A percentile compares a stretch with the other conserved stretches of the same genome.
Conservation (phyloP, 148 eudicot species). For the Rhododendron williamsianum region DNA sequence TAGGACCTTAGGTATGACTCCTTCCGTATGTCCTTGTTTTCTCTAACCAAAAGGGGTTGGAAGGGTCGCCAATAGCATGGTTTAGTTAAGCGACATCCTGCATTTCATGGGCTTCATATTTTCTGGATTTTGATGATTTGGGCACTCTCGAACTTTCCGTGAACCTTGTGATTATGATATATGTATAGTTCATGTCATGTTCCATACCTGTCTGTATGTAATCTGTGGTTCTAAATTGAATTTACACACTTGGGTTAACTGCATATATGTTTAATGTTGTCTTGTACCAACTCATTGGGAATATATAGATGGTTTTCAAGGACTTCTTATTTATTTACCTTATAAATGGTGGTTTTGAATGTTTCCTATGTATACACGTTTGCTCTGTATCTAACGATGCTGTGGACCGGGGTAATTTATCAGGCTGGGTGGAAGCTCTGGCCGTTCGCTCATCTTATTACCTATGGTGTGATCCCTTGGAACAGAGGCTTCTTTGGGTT, state of each 20-base stretch:
- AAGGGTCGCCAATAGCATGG: neutral
- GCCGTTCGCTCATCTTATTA: constrained; percentile 93
- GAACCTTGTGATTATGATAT: neutral
- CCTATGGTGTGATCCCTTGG: constrained; percentile 84
- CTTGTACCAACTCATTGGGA: neutral
- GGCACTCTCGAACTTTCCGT: neutral
- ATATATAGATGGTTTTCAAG: neutral
- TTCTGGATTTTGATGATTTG: neutral
- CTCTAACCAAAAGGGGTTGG: neutral
- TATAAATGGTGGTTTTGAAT: neutral
- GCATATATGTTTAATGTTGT: neutral
- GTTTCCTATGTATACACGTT: neutral
- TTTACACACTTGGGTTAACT: neutral
- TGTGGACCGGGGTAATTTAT: constrained; percentile 10
- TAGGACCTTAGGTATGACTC: neutral
- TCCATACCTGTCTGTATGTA: neutral
- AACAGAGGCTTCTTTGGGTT: constrained; percentile 97
- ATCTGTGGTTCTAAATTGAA: neutral
- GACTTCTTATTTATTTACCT: no score
- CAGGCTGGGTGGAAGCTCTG: constrained; percentile 93
- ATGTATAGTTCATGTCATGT: no score
- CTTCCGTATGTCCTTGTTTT: neutral
- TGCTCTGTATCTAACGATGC: neutral
- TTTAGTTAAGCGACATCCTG: neutral
- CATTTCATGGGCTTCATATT: neutral